A percentile compares a stretch with the other conserved stretches of the same genome.
Conservation (phyloP, 2,329 filamentous ascomycete species). For the Exophiala lecanii-corni region DNA sequence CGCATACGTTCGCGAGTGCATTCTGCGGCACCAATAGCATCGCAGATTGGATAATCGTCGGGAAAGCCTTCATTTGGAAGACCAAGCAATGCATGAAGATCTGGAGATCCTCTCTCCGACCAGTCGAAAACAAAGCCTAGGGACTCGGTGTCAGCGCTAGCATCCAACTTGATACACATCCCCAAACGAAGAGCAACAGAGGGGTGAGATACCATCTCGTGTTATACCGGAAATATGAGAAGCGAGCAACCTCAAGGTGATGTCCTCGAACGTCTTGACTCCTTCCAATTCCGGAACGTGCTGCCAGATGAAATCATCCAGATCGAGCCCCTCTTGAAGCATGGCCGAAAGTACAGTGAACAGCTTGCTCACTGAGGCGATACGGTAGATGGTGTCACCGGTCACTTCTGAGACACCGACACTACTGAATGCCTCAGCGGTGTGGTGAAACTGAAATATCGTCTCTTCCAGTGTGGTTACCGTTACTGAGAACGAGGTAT, state of each 20-base stretch:
- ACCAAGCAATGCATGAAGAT: not conserved
- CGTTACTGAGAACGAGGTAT: slow-evolving; percentile 38
- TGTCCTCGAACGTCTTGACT: not conserved
- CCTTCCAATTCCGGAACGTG: slow-evolving; percentile 32
- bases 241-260: not conserved
- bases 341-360: slow-evolving; percentile 38
- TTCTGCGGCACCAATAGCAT: not conserved
- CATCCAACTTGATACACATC: no score
- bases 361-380: slow-evolving; percentile 40
- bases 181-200: no score
- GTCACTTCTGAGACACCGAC: slow-evolving; percentile 36
- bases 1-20: not conserved
- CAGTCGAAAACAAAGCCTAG: no score
- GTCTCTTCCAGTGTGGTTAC: slow-evolving; percentile 36
- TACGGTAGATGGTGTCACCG: slow-evolving; percentile 39
- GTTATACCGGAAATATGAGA: not conserved
- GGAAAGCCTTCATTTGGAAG: not conserved
- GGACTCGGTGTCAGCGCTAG: no score
- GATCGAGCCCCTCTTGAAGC: slow-evolving; percentile 15
- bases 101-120: not conserved
- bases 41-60: not conserved
- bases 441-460: slow-evolving; percentile 36
- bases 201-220: slow-evolving; percentile 1
- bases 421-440: slow-evolving; percentile 36
- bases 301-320: slow-evolving; percentile 33